Conservation (phyloP, 164 flowering plant genomes). For the Warburgia ugandensis region DNA sequence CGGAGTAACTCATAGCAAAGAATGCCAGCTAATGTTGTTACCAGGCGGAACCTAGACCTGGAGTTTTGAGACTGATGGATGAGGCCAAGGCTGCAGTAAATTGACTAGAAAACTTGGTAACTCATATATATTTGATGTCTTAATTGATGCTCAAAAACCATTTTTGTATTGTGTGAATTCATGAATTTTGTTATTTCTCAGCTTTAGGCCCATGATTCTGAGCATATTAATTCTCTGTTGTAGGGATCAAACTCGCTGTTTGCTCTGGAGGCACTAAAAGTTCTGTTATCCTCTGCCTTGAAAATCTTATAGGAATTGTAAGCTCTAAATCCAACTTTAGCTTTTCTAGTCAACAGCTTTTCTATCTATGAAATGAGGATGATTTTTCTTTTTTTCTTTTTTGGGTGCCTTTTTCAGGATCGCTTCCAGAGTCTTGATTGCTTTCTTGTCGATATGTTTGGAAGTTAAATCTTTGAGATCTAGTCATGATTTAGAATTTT, state of each 20-base stretch:
- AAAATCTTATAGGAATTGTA: constrained; percentile 84
- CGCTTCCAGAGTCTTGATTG: constrained; percentile 86
- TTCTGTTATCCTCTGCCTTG: constrained; percentile 89
- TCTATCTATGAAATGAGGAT: neutral
- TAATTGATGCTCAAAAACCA: neutral
- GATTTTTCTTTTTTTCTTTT: neutral
- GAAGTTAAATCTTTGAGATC: neutral
- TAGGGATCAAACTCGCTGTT: constrained; percentile 87
- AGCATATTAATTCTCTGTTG: neutral
- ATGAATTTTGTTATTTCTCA: neutral
- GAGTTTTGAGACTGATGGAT: constrained; percentile 93
- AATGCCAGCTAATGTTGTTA: constrained; percentile 16
- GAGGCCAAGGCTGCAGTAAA: constrained; percentile 91
- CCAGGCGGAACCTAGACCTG: constrained; percentile 90
- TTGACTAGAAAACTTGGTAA: constrained; percentile 7
- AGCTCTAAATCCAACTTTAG: constrained; percentile 8
- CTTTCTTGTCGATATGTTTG: constrained; percentile 83
- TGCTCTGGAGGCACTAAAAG: constrained; percentile 99
- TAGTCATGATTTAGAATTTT: no score
- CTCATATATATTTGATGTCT: constrained; percentile 1
- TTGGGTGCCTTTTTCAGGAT: constrained; percentile 41
- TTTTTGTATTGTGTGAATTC: neutral
- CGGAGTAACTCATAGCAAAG: constrained; percentile 3
- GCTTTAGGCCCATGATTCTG: neutral
- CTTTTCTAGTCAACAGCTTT: no score